Evolutionary conservation across 1,284 basidiomycete genomes (phyloP).

Genomic region (Ceratobasidium sp.): DNA sequence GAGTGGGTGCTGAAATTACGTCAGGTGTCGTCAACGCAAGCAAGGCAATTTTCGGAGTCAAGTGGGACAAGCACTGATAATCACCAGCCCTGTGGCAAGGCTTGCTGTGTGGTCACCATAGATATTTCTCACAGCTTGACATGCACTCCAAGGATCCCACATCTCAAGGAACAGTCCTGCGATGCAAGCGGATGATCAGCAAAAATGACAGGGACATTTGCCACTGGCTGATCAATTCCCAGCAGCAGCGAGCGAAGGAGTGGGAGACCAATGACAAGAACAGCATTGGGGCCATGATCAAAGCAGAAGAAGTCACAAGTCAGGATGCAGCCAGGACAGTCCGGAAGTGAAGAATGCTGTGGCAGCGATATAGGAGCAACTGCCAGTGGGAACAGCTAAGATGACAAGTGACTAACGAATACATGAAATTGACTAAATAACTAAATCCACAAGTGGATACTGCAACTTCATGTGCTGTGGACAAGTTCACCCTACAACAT

Average conservation of each 20-base stretch:
- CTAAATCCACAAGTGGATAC: too few species aligned
- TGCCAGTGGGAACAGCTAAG: conserved; percentile 18
- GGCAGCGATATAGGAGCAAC: neutral
- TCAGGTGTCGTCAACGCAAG: neutral
- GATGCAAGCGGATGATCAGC: conserved; percentile 41
- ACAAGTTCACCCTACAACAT: too few species aligned
- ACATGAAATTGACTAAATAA: too few species aligned
- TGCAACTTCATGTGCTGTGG: too few species aligned
- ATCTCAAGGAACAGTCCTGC: conserved; percentile 7
- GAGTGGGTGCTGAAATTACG: neutral
- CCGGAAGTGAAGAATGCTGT: neutral
- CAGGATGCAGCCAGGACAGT: neutral
- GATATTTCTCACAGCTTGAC: too few species aligned
- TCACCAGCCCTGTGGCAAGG: conserved; percentile 7
- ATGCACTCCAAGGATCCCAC: neutral
- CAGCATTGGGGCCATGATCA: neutral
- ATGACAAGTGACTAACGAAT: too few species aligned
- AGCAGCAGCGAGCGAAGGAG: neutral
- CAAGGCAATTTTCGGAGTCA: too few species aligned
- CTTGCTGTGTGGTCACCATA: neutral
- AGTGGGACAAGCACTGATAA: conserved; percentile 2
- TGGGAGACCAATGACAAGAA: neutral
- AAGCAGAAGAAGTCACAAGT: neutral
- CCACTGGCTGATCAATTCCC: neutral
- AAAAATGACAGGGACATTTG: conserved; percentile 47